Base-by-base conservation (phyloP, 2,329 filamentous ascomycete species). In the Fusarium incarnatum region DNA sequence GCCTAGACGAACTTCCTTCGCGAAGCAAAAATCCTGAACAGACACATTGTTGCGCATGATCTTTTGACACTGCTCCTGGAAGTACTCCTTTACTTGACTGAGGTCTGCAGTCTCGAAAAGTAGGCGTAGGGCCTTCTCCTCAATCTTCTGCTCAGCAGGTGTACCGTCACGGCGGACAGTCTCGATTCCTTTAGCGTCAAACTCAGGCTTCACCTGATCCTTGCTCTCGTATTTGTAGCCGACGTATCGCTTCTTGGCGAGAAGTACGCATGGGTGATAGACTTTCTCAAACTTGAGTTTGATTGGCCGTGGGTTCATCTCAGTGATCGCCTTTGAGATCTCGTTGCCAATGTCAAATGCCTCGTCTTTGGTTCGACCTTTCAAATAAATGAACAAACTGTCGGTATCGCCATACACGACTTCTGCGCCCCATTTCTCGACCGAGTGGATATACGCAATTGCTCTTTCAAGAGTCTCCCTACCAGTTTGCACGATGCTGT, bases 221-320 rank as follows among this genome's bases (percentile, higher is more conserved):
- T 87, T 88, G 71, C 85, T 88, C 77, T 99, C 96, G 81, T 97
- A 99, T 78, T 97, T 98, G 85, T 97, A 98, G 8, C 97, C 97
- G 6, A 98, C 97, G 74, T 99, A 99, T 58, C 96, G 92, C 78
- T 99, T 99, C 83, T 99, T 99, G 20, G 97, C 94, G 1, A 99
- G 86, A 7, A 99, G 86, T 0, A 98, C 90, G 77, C 95, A 98
- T 0, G 97, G 96, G 69, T 97, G 92, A 79, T 99, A 99, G 3
- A 99, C 95, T 75, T 99, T 99, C 78, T 99, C 96, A 73, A 99
- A 98, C 78, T 98, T 98, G 68, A 99, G 90, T 80, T 97, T 98
- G 72, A 99, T 85, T 0, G 96, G 96, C 2, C 91, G 88, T 4
- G 96, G 97, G 76, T 98, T 99, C 83, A 92, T 91, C 57, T 93